Conservation (phyloP, 176 grass and related monocot species). For the Echinochloa phyllopogon region DNA sequence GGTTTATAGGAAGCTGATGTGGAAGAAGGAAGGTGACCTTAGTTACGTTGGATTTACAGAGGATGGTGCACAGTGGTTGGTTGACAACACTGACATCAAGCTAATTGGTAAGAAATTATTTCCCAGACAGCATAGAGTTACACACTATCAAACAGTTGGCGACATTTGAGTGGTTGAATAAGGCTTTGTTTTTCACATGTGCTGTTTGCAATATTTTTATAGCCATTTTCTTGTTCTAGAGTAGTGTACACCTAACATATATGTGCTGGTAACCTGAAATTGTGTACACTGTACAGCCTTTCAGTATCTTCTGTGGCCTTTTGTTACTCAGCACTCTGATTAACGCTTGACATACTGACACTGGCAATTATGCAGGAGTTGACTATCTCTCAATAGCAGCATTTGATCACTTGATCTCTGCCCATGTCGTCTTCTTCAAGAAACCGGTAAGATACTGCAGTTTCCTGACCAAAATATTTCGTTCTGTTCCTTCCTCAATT, state of each 20-base stretch:
- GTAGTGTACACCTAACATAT: not conserved
- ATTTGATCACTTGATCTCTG: constrained; percentile 70
- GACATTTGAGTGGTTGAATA: not conserved
- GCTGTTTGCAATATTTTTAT: not conserved
- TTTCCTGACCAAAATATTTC: not conserved
- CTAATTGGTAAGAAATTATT: constrained; percentile 67
- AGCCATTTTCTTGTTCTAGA: not conserved
- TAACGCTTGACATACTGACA: constrained; percentile 11
- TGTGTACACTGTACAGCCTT: not conserved
- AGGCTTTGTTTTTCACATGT: not conserved
- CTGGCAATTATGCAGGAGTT: constrained; percentile 55
- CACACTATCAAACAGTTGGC: not conserved
- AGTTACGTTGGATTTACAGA: constrained; percentile 82
- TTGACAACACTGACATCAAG: constrained; percentile 94
- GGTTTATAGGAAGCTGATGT: constrained; percentile 79
- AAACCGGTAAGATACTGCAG: constrained; percentile 60
- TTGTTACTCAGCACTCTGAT: not conserved
- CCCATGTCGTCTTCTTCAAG: constrained; percentile 88
- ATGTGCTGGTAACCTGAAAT: constrained; percentile 2
- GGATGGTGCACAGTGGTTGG: constrained; percentile 85
- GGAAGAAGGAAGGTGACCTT: constrained; percentile 64
- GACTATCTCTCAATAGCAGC: constrained; percentile 83
- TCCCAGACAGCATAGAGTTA: not conserved
- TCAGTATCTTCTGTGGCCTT: not conserved
- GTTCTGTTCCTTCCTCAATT: not conserved